Percentiles rank a stretch among this genome's conserved stretches.
Conservation (phyloP, 2,329 filamentous ascomycete species). For the Grosmannia huntii region DNA sequence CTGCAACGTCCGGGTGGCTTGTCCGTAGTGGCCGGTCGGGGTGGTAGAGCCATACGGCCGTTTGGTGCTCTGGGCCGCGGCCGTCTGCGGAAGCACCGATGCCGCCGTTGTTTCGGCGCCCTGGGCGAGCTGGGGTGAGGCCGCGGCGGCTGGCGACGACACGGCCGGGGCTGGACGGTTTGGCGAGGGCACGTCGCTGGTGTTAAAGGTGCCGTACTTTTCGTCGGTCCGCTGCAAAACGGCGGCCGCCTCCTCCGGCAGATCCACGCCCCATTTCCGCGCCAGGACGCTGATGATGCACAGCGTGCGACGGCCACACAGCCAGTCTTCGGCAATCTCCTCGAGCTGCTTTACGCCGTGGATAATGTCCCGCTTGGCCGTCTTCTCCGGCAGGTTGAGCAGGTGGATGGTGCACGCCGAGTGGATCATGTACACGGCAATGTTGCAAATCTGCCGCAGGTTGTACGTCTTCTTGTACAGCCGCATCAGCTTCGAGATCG, state of each 20-base stretch:
- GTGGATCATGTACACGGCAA: conserved; percentile 90
- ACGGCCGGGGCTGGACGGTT: conserved; percentile 12
- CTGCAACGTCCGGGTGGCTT: conserved; percentile 18
- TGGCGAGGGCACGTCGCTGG: conserved; percentile 49
- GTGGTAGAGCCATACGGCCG: not conserved
- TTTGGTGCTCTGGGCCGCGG: not conserved
- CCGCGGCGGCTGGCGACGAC: conserved; percentile 12
- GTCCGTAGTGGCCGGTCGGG: conserved; percentile 9
- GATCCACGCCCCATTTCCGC: conserved; percentile 76
- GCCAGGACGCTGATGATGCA: conserved; percentile 74
- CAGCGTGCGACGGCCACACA: conserved; percentile 73
- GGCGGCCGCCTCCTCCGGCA: conserved; percentile 69
- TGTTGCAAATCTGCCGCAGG: conserved; percentile 86
- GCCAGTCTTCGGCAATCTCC: conserved; percentile 92
- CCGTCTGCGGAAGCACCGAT: not conserved
- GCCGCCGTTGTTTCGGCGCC: not conserved
- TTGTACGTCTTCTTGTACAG: conserved; percentile 89
- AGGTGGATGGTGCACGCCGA: conserved; percentile 91
- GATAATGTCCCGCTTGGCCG: conserved; percentile 74
- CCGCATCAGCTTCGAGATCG: conserved; percentile 87
- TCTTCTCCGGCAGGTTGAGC: conserved; percentile 85
- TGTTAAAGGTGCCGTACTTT: conserved; percentile 63
- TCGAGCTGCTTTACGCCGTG: conserved; percentile 87
- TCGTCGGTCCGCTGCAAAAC: conserved; percentile 68
- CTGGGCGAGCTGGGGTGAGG: not conserved